Evolutionary conservation across 1,139 yeast genomes (phyloP).

Genomic region (Barnettozyma hawaiiensis): DNA sequence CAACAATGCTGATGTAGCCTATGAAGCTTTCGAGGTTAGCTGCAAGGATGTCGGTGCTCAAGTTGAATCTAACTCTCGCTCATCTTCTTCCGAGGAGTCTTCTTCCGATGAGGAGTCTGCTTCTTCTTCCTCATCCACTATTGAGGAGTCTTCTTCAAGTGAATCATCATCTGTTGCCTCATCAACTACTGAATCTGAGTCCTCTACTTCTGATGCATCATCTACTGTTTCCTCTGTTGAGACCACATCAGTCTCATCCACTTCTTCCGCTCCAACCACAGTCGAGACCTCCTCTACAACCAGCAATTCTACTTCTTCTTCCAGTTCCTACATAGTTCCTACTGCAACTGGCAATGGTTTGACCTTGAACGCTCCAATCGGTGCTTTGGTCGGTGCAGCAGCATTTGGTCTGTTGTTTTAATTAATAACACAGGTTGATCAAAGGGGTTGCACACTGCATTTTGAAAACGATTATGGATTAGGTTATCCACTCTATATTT

Average conservation of each 20-base stretch:
- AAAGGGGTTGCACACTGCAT: background rate
- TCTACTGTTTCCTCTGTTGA: slow-evolving; percentile 14
- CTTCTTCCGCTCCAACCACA: slow-evolving; percentile 16
- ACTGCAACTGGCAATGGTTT: slow-evolving; percentile 28
- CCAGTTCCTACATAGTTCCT: slow-evolving; percentile 13
- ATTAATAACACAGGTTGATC: slow-evolving; percentile 1
- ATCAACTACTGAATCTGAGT: slow-evolving; percentile 26
- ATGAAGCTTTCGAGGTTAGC: slow-evolving; percentile 45
- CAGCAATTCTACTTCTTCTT: slow-evolving; percentile 14
- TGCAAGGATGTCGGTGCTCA: slow-evolving; percentile 42
- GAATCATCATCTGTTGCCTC: slow-evolving; percentile 25
- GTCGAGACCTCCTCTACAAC: slow-evolving; percentile 20
- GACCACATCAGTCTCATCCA: slow-evolving; percentile 16
- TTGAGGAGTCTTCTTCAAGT: slow-evolving; percentile 29
- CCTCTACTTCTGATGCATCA: slow-evolving; percentile 25
- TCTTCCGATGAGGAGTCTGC: slow-evolving; percentile 23
- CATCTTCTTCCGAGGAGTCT: slow-evolving; percentile 30
- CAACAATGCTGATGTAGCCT: slow-evolving; percentile 51
- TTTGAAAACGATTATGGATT: background rate
- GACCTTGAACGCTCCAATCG: slow-evolving; percentile 28
- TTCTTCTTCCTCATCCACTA: slow-evolving; percentile 30
- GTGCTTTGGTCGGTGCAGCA: slow-evolving; percentile 31
- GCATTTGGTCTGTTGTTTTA: slow-evolving; percentile 21
- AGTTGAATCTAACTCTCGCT: slow-evolving; percentile 28
- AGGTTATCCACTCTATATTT: background rate